These are phyloP conservation scores for Kazachstania bromeliacearum DNA, from an alignment of 805 yeast species.

Conservation along the genomic window DNA sequence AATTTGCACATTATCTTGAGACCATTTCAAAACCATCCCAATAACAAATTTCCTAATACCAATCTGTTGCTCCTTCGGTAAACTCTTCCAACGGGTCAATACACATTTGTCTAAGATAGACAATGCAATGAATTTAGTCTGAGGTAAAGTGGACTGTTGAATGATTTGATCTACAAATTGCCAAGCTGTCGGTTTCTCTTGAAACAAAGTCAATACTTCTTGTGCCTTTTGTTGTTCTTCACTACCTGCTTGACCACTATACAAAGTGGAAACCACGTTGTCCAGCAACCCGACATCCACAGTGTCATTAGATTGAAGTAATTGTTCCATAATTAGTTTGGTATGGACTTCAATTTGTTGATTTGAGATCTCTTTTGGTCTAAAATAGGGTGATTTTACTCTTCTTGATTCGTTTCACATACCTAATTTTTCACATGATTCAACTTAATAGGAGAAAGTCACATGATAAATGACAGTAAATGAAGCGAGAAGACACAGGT, in stretches of 20 bases:
- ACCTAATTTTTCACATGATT: too few relatives aligned
- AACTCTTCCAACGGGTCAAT: slow-evolving; percentile 80
- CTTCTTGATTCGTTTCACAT: too few relatives aligned
- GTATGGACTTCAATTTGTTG: too few relatives aligned
- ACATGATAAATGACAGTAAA: too few relatives aligned
- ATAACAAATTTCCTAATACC: slow-evolving; percentile 91
- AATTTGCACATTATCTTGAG: slow-evolving; percentile 64
- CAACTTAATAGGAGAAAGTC: too few relatives aligned
- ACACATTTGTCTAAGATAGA: slow-evolving; percentile 82
- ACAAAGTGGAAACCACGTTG: slow-evolving; percentile 73
- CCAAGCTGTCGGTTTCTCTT: slow-evolving; percentile 91
- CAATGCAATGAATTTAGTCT: slow-evolving; percentile 83
- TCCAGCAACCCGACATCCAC: slow-evolving; percentile 73
- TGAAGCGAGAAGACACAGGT: too few relatives aligned
- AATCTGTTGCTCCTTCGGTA: slow-evolving; percentile 75
- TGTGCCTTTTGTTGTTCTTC: slow-evolving; percentile 57
- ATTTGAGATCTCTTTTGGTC: too few relatives aligned
- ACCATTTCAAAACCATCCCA: slow-evolving; percentile 81
- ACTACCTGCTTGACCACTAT: slow-evolving; percentile 67
- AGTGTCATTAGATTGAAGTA: slow-evolving; percentile 74
- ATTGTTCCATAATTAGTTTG: slow-evolving; percentile 40
- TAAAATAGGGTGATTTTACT: too few relatives aligned
- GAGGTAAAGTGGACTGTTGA: slow-evolving; percentile 63
- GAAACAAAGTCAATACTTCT: slow-evolving; percentile 63
- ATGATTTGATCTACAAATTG: slow-evolving; percentile 79